A percentile compares a stretch with the other conserved stretches of the same genome.
phyloP scores from a whole-genome alignment of 2,329 filamentous ascomycete species.

The Fusarium fracticaudum region DNA sequence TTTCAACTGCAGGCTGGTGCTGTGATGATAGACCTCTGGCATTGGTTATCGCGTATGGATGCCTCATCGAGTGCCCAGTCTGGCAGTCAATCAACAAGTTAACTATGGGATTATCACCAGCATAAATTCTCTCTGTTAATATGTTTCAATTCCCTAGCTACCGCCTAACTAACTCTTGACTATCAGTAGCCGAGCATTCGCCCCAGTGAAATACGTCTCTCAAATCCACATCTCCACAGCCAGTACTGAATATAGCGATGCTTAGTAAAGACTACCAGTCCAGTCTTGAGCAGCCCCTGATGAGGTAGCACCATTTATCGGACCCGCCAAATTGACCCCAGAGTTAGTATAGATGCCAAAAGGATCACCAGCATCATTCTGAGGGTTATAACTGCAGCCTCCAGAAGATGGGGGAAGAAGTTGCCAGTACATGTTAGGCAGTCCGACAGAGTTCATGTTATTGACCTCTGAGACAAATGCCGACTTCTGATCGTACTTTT shows the following conservation, averaged over 20 bases:
- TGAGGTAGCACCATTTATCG: not conserved
- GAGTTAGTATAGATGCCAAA: not conserved
- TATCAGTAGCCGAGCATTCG: rapidly evolving
- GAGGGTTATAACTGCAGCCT: not conserved
- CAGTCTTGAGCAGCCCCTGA: not conserved
- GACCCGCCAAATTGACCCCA: not conserved
- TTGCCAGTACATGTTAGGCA: not conserved
- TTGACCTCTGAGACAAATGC: not conserved
- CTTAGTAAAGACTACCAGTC: not conserved
- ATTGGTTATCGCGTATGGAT: not conserved
- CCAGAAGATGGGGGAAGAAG: not conserved
- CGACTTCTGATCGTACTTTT: not conserved
- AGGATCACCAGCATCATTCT: not conserved
- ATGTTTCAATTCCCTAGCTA: rapidly evolving
- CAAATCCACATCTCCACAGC: too few species aligned
- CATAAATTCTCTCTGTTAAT: rapidly evolving
- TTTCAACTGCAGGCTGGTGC: not conserved
- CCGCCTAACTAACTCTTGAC: rapidly evolving
- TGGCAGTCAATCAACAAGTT: not conserved
- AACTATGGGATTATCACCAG: rapidly evolving
- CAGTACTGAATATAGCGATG: not conserved
- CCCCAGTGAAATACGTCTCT: rapidly evolving
- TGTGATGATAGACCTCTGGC: too few species aligned
- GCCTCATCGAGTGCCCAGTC: too few species aligned
- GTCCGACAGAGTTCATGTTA: not conserved